Conservation (phyloP, 2,329 filamentous ascomycete species). For the Aspergillus latus region DNA sequence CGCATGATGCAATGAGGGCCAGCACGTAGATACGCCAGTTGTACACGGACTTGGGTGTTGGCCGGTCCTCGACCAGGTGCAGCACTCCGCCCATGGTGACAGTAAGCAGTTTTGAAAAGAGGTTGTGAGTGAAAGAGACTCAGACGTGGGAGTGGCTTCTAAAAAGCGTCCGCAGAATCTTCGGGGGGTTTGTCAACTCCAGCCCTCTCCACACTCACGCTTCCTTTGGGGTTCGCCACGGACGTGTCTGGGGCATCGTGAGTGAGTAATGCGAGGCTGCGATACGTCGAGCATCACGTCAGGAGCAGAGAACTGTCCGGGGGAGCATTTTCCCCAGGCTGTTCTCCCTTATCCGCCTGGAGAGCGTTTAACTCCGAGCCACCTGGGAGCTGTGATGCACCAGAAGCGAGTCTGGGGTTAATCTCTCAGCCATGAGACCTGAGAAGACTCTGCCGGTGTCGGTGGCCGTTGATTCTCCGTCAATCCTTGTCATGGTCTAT, state of each 20-base stretch:
- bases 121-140: constrained; percentile 8
- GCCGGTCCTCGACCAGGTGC: constrained; percentile 44
- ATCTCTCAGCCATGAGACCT: constrained; percentile 6
- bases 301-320: constrained; percentile 22
- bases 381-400: constrained; percentile 24
- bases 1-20: constrained; percentile 55
- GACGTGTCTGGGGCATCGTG: constrained; percentile 29
- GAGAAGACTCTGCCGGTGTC: constrained; percentile 17
- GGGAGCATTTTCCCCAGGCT: constrained; percentile 34
- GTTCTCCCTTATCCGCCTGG: constrained; percentile 15
- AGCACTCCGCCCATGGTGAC: constrained; percentile 35
- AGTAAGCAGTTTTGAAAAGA: constrained; percentile 2
- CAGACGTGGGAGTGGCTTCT: constrained; percentile 16
- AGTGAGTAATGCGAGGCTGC: constrained; percentile 23
- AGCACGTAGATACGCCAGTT: constrained; percentile 60
- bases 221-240: constrained; percentile 19
- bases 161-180: constrained; percentile 13
- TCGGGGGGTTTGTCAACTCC: constrained; percentile 22
- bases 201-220: constrained; percentile 27
- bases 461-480: neutral
- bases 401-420: neutral
- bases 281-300: constrained; percentile 16
- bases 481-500: neutral
- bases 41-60: constrained; percentile 58
- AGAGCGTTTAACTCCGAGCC: constrained; percentile 21